Conservation (phyloP, 2,329 filamentous ascomycete species). For the Fusarium sp. region DNA sequence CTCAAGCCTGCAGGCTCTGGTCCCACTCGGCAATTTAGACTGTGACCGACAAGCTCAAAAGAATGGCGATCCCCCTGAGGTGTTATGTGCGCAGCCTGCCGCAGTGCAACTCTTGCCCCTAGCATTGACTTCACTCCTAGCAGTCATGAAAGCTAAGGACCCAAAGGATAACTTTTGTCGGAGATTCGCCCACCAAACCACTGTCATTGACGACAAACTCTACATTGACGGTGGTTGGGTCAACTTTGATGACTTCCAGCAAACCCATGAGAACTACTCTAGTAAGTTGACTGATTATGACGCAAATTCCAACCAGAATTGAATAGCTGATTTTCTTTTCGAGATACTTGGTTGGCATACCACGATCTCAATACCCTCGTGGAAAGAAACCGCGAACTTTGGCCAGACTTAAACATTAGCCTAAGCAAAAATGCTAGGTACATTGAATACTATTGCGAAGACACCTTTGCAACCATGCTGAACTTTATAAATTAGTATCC, state of each 20-base stretch:
- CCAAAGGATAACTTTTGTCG: neutral
- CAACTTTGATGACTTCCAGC: slow-evolving; percentile 12
- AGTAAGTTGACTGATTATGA: neutral
- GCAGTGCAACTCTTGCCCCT: too few species aligned
- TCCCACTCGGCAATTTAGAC: too few species aligned
- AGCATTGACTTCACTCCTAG: too few species aligned
- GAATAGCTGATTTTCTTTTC: fast-evolving
- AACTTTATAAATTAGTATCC: neutral
- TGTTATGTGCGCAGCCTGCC: too few species aligned
- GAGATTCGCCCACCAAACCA: neutral
- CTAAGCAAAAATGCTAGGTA: neutral
- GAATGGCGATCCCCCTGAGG: too few species aligned
- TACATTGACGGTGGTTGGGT: slow-evolving; percentile 8
- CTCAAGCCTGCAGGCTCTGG: too few species aligned
- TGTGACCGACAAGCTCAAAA: too few species aligned
- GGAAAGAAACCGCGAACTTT: neutral
- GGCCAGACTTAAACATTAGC: neutral
- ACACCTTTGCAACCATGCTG: neutral
- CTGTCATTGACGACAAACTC: neutral
- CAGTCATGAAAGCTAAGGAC: neutral
- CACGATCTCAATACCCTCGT: slow-evolving; percentile 1
- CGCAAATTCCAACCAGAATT: fast-evolving
- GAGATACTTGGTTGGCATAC: neutral
- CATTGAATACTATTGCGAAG: fast-evolving
- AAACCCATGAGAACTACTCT: slow-evolving; percentile 3